Evolutionary conservation across 441 rosid species (phyloP).

Genomic region (Melastoma candidum): DNA sequence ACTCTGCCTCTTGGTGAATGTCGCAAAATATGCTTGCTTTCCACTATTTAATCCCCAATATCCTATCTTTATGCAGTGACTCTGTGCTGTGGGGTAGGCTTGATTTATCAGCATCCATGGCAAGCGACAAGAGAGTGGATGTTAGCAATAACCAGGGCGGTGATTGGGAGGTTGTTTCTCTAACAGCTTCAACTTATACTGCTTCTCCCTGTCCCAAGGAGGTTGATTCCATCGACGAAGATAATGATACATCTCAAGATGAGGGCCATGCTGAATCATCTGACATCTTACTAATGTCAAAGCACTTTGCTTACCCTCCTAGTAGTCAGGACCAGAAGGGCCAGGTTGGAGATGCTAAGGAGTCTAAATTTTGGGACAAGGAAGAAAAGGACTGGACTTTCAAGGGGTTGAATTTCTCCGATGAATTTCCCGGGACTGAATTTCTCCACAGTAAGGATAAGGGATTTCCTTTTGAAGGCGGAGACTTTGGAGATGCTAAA

Average conservation of each 20-base stretch:
- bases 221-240: neutral
- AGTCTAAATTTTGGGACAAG: constrained; percentile 34
- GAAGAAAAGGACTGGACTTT: constrained; percentile 36
- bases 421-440: constrained; percentile 40
- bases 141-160: neutral
- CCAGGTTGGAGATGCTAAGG: constrained; percentile 26
- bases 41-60: too few species aligned
- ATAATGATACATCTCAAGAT: neutral
- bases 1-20: too few species aligned
- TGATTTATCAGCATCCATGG: too few species aligned
- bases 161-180: constrained; percentile 8
- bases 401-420: constrained; percentile 37
- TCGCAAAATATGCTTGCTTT: too few species aligned
- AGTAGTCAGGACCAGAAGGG: constrained; percentile 20
- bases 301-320: constrained; percentile 4
- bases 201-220: constrained; percentile 2
- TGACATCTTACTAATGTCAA: constrained; percentile 3
- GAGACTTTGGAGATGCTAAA: constrained; percentile 30
- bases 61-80: too few species aligned
- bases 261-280: constrained; percentile 4
- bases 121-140: neutral
- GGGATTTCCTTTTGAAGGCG: constrained; percentile 14
- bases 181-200: constrained; percentile 4
- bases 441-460: constrained; percentile 38
- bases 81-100: too few species aligned